These are phyloP conservation scores for Lodderomyces metapsilosis DNA, from an alignment of 1,139 yeast genomes.

Conservation along the genomic window DNA sequence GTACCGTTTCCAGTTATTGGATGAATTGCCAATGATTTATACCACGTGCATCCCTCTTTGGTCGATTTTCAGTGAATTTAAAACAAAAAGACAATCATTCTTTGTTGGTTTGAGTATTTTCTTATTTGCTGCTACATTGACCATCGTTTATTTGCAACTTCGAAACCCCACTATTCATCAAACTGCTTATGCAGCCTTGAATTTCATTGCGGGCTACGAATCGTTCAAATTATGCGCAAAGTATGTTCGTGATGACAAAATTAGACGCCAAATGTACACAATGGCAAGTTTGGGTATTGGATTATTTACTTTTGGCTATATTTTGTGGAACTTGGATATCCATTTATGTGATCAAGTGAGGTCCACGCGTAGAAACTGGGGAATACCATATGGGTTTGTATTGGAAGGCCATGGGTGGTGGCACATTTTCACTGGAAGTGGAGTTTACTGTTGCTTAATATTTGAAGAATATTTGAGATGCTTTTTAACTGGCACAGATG, in stretches of 20 bases:
- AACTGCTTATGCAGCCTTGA: slow-evolving; percentile 67
- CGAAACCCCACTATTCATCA: slow-evolving; percentile 90
- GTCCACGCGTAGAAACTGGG: slow-evolving; percentile 59
- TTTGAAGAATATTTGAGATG: slow-evolving; percentile 73
- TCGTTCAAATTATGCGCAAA: slow-evolving; percentile 50
- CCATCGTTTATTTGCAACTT: slow-evolving; percentile 61
- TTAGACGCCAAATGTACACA: slow-evolving; percentile 46
- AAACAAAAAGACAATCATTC: slow-evolving; percentile 33
- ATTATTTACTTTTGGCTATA: slow-evolving; percentile 71
- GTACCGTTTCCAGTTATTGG: slow-evolving; percentile 86
- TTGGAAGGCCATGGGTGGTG: slow-evolving; percentile 98
- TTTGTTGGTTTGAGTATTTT: slow-evolving; percentile 59
- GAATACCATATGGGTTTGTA: slow-evolving; percentile 84
- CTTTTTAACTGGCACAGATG: slow-evolving; percentile 52
- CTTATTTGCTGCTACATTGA: slow-evolving; percentile 52
- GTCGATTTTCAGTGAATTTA: slow-evolving; percentile 74
- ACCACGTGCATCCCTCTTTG: slow-evolving; percentile 96
- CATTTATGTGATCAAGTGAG: slow-evolving; percentile 72
- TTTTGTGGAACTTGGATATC: slow-evolving; percentile 84
- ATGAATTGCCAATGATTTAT: slow-evolving; percentile 96
- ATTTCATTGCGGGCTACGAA: slow-evolving; percentile 58
- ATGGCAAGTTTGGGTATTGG: slow-evolving; percentile 61
- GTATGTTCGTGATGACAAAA: slow-evolving; percentile 49
- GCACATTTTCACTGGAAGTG: slow-evolving; percentile 86
- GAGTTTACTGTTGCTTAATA: slow-evolving; percentile 56